Evolutionary conservation across 2,329 filamentous ascomycete genomes (phyloP).

Genomic region (Gyromitra esculenta): DNA sequence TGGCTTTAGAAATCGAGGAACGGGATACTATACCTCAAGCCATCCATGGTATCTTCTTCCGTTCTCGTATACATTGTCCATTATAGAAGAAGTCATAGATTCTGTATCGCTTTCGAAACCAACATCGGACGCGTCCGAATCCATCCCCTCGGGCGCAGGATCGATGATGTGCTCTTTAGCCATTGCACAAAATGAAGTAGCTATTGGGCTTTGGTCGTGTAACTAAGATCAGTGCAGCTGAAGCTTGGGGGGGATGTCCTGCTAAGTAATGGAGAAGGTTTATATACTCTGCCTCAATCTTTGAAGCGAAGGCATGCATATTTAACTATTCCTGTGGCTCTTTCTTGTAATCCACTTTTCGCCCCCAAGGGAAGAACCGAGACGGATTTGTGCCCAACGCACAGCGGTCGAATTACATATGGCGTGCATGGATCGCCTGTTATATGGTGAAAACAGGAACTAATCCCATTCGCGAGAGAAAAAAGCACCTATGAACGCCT

Average conservation of each 20-base stretch:
- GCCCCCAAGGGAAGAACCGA: constrained; percentile 8
- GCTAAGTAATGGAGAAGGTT: constrained; percentile 10
- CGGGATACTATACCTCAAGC: constrained; percentile 53
- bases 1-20: background rate
- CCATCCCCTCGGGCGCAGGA: background rate
- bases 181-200: constrained; percentile 1
- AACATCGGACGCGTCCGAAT: background rate
- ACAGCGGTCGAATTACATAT: background rate
- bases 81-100: constrained; percentile 63
- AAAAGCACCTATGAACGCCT: background rate
- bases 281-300: constrained; percentile 3
- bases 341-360: background rate
- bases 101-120: constrained; percentile 50
- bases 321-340: background rate
- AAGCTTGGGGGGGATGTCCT: background rate
- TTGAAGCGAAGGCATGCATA: background rate
- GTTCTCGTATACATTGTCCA: constrained; percentile 63
- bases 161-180: constrained; percentile 15
- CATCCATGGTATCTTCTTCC: constrained; percentile 64
- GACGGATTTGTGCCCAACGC: background rate
- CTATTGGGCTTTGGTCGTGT: background rate
- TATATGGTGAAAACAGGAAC: constrained; percentile 3
- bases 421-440: constrained; percentile 13
- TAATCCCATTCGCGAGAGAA: constrained; percentile 16
- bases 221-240: background rate